A percentile compares a stretch with the other conserved stretches of the same genome.
These are phyloP conservation scores for Colletotrichum melonis DNA, from an alignment of 2,329 filamentous ascomycete species.

Conservation along the genomic window DNA sequence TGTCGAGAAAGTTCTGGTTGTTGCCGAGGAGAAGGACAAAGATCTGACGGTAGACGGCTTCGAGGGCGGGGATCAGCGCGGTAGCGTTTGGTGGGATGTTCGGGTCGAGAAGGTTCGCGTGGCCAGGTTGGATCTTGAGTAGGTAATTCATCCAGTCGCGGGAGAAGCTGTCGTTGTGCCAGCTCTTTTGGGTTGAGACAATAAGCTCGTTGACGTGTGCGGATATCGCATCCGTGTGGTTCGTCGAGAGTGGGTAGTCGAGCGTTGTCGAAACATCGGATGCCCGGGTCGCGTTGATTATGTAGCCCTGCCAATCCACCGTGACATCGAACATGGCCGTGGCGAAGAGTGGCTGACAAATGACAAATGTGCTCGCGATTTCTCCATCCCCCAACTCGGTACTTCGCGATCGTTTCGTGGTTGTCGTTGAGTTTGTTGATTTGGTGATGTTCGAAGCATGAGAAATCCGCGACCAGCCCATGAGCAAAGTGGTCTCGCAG, in stretches of 20 bases:
- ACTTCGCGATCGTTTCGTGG: background rate
- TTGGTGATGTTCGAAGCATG: conserved; percentile 19
- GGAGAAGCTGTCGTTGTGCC: conserved; percentile 60
- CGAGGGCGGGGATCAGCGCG: conserved; percentile 32
- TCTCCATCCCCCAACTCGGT: background rate
- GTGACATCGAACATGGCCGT: conserved; percentile 49
- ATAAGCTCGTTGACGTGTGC: conserved; percentile 27
- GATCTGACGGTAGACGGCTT: conserved; percentile 40
- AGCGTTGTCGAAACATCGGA: conserved; percentile 33
- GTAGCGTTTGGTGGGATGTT: conserved; percentile 36
- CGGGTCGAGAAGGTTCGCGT: conserved; percentile 47
- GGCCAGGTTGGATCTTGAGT: conserved; percentile 44
- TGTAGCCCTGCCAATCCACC: conserved; percentile 40
- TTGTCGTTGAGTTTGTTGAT: background rate
- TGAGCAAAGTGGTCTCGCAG: conserved; percentile 35
- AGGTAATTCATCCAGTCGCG: conserved; percentile 61
- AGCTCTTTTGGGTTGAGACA: conserved; percentile 34
- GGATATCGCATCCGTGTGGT: conserved; percentile 35
- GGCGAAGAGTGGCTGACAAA: conserved; percentile 43
- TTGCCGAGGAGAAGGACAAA: conserved; percentile 49
- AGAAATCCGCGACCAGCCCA: conserved; percentile 41
- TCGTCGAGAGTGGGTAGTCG: conserved; percentile 32
- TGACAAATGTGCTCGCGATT: conserved; percentile 37
- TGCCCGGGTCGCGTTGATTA: conserved; percentile 37
- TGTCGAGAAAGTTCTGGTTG: conserved; percentile 53